Base-by-base conservation (phyloP, 371 early-diverging fungal genomes). In the Entomophthora muscae region DNA sequence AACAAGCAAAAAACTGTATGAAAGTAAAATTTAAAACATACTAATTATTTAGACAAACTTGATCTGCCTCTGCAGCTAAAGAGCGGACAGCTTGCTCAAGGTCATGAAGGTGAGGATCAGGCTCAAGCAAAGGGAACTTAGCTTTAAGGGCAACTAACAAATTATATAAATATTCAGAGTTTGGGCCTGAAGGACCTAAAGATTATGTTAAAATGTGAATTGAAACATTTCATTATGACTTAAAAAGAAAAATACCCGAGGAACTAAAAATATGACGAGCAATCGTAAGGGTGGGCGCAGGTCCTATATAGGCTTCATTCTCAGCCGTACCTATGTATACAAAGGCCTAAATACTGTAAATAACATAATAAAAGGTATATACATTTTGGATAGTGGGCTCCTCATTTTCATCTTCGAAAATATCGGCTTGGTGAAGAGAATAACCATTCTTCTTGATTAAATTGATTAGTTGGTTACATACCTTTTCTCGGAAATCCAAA, bases 401-500 rank as follows among this genome's bases (percentile, higher is more conserved):
- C 12, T 70, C 66, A 32, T 68, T 74, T 31, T 71, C 68, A 17
- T 74, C 70, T 17, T 78, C 76, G 68, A 73, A 89, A 12, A 90
- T 77, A 60, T 86, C 81, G 2, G 86, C 78, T 10, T 75, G 75
- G 52, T 86, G 86, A 0, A 80, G 79, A 0, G 86, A 78, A 64
- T 90, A 90, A 12, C 90, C 90, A 66, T 85, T 84, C 81, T 76
- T 2, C 28, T 13, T 57, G 53, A 28, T 13, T 62, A 55, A 0
- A 54, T 57, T 68, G 68, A n/a, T 12, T 29, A 61, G 30, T 3
- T n/a, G 29, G 5, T 22, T 5, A 22, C 22, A 32, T 70, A 79
- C 80, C 78, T 93, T 93, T 75, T 96, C 96, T 53, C 96, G 76
- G 70, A 82, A 80, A 64, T 92, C 91, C 61, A 93, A 70, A 60